Percentiles rank a stretch among this genome's conserved stretches.
These are phyloP conservation scores for Cytidiella melzeri DNA, from an alignment of 768 basidiomycete genomes.

Conservation along the genomic window DNA sequence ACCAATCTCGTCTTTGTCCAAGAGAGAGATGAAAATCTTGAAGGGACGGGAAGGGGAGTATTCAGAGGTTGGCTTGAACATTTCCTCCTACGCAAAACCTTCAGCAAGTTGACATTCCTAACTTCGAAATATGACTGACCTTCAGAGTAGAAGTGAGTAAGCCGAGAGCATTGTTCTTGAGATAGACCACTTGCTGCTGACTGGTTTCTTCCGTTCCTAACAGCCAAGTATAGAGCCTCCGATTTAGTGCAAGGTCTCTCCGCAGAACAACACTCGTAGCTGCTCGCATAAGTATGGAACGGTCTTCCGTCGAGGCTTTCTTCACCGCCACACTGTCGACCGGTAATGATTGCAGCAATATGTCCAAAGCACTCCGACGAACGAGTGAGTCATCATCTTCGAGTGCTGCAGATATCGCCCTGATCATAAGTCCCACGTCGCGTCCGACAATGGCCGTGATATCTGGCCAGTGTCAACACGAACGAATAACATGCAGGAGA, in stretches of 20 bases:
- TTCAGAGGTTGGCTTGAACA: slow-evolving; percentile 63
- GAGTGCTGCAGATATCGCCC: slow-evolving; percentile 86
- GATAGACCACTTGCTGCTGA: slow-evolving; percentile 67
- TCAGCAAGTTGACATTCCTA: slow-evolving; percentile 4
- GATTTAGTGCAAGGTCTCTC: slow-evolving; percentile 87
- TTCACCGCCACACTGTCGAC: slow-evolving; percentile 68
- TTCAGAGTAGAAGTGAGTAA: slow-evolving; percentile 65
- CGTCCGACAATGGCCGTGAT: slow-evolving; percentile 69
- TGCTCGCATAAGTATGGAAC: slow-evolving; percentile 78
- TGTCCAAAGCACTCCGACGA: slow-evolving; percentile 77
- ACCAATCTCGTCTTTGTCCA: slow-evolving; percentile 98
- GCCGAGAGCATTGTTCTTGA: slow-evolving; percentile 65
- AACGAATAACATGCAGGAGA: not conserved
- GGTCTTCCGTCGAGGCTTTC: slow-evolving; percentile 66
- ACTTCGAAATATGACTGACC: slow-evolving; percentile 31
- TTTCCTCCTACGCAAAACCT: slow-evolving; percentile 51
- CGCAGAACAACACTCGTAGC: slow-evolving; percentile 86
- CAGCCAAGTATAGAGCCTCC: slow-evolving; percentile 90
- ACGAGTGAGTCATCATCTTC: slow-evolving; percentile 93
- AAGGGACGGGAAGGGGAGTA: slow-evolving; percentile 83
- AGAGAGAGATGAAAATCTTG: slow-evolving; percentile 90
- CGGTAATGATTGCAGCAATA: slow-evolving; percentile 70
- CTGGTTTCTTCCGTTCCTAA: slow-evolving; percentile 76
- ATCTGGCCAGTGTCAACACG: slow-evolving; percentile 32
- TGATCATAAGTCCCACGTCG: slow-evolving; percentile 90